Evolutionary conservation across 345 rosid species (phyloP), one percentile per base, ranked within the genome.

Genomic region (Hypericum perforatum): DNA sequence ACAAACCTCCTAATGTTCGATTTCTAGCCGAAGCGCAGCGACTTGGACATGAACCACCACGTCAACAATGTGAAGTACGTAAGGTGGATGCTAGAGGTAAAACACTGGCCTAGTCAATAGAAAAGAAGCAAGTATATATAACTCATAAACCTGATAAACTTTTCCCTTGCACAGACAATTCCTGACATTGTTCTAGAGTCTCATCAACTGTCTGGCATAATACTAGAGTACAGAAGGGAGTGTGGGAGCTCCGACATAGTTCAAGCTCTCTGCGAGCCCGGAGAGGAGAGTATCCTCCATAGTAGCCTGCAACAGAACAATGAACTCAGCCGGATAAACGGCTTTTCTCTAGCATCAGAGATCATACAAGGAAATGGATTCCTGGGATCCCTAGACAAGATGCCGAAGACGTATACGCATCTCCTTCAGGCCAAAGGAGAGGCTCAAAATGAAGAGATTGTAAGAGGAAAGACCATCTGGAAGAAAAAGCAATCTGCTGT

Each of bases 311-410:
- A 64, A 3, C 67, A 63, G 9, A 58, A 51, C 43, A 37, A 42
- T 29, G 62, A 52, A 14, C 59, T 41, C 5, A 51, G 39, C 16
- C 53, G 52, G n/a, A 64, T 76, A 41, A 70, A 65, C 44, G 72
- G 74, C 9, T 65, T 72, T 7, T 63, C 69, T 12, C 53, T 80
- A 41, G 72, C 78, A 53, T 61, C 11, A 7, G 22, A 12, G 22
- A 14, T 14, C 50, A 14, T 46, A 10, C 9, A 12, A 12, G 50
- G 50, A 16, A 46, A 46, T 10, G 50, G 50, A 5, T 9, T 46
- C 16, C 5, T 12, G 15, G 15, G n/a, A 8, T 11, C 12, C n/a
- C n/a, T 8, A 6, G 15, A 11, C 7, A 11, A 8, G 16, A 32
- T 10, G 3, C 16, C 16, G 8, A 45, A 9, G 8, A 3, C 16